Evolutionary conservation across 1,284 basidiomycete species (phyloP), one percentile per base, ranked within the genome.

Genomic region (Melampsora americana): DNA sequence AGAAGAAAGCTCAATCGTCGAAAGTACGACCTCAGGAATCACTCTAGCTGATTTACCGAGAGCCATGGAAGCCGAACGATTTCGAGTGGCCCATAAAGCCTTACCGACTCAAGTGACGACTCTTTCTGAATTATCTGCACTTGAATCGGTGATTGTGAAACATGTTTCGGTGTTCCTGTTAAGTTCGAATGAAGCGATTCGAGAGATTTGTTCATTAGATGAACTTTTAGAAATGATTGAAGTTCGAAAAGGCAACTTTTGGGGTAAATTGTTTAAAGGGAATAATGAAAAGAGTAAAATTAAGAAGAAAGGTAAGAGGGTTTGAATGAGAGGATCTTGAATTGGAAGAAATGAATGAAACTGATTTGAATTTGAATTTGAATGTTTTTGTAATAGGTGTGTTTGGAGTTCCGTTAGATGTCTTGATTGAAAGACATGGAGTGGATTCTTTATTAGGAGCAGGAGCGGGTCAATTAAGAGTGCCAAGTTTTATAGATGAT

Each of bases 401-500:
- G 42, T 99, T 99, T 83, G 90, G 92, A 69, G 89, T 98, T 73
- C 93, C 93, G 5, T 86, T 99, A 77, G 95, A 99, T 81, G 86
- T 94, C 53, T 86, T 99, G 46, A 93, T 97, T n/a, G 95, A 98
- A 80, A 87, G 91, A 77, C 94, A 95, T 81, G 95, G 95, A 1
- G 90, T 92, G 9, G 96, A 99, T 84, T 97, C 95, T 28, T 77
- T 79, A 28, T 88, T 93, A 71, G 94, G 94, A 35, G 92, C 92
- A 32, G 91, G 92, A n/a, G 88, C 91, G 26, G 89, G 89, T 53
- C 89, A 92, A 26, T 83, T 99, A 78, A 87, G 93, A 79, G 90
- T 99, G 35, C 95, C 95, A 7, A 96, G 92, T 83, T 97, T 99
- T 82, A 92, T 99, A 78, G 96, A 99, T 82, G 96, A 99, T 81